A percentile compares a stretch with the other conserved stretches of the same genome.
phyloP scores from a whole-genome alignment of 257 asterid genomes.

The Ilex aquifolium region DNA sequence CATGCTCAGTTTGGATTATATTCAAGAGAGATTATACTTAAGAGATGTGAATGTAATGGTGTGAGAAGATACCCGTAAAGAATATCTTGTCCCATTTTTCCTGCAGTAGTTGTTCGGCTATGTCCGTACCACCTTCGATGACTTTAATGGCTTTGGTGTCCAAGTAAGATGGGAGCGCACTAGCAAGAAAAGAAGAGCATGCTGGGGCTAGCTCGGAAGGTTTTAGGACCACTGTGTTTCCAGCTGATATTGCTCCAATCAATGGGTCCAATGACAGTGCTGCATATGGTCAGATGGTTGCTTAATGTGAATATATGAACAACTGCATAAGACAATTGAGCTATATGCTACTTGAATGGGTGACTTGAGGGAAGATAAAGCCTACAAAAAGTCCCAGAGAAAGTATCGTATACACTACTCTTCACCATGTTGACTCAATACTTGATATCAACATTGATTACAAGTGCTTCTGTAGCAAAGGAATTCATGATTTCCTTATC shows the following conservation, averaged over 20 bases:
- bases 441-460: too few species aligned
- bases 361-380: too few species aligned
- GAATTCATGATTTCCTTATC: too few species aligned
- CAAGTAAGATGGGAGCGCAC: slow-evolving; percentile 58
- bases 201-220: slow-evolving; percentile 83
- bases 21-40: too few species aligned
- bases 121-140: slow-evolving; percentile 63
- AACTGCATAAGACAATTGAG: background rate
- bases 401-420: too few species aligned
- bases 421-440: too few species aligned
- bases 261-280: slow-evolving; percentile 76
- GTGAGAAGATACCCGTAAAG: slow-evolving; percentile 59
- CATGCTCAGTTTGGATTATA: background rate
- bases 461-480: too few species aligned
- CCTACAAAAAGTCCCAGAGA: too few species aligned
- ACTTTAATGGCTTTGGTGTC: slow-evolving; percentile 65
- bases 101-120: slow-evolving; percentile 55
- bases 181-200: slow-evolving; percentile 60
- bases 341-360: too few species aligned
- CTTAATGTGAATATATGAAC: background rate
- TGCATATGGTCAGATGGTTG: slow-evolving; percentile 19
- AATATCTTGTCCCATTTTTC: slow-evolving; percentile 89
- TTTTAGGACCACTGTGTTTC: slow-evolving; percentile 63
- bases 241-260: slow-evolving; percentile 89
- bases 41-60: too few species aligned